Evolutionary conservation across 345 rosid species (phyloP).

Genomic region (Odontarrhena argentea): DNA sequence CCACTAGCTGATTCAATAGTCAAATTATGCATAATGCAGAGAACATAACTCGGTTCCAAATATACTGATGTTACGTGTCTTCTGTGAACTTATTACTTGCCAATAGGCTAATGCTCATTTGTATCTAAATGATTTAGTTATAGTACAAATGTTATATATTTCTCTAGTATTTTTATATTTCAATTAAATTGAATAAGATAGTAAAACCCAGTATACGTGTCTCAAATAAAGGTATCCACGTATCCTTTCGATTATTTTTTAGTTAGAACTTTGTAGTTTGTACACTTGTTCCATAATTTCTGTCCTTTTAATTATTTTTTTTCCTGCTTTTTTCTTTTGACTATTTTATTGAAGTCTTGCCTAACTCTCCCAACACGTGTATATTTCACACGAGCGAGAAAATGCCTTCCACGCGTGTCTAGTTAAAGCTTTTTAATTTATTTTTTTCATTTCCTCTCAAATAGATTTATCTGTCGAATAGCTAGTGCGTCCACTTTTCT

Average conservation of each 20-base stretch:
- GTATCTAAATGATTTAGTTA: too few relatives aligned
- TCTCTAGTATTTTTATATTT: background rate
- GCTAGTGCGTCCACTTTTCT: conserved; percentile 28
- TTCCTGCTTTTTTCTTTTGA: conserved; percentile 8
- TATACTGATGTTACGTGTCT: too few relatives aligned
- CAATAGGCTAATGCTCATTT: too few relatives aligned
- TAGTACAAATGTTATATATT: too few relatives aligned
- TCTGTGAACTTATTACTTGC: too few relatives aligned
- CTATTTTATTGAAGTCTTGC: conserved; percentile 28
- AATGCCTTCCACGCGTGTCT: conserved; percentile 27
- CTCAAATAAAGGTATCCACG: conserved; percentile 1
- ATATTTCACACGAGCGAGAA: conserved; percentile 28
- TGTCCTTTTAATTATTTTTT: background rate
- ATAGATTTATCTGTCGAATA: conserved; percentile 17
- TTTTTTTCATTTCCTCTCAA: background rate
- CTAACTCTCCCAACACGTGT: conserved; percentile 39
- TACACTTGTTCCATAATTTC: conserved; percentile 35
- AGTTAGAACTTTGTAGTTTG: conserved; percentile 34
- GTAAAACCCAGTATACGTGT: conserved; percentile 24
- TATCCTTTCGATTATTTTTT: conserved; percentile 3
- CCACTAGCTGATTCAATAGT: too few relatives aligned
- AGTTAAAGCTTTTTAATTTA: background rate
- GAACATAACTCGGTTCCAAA: too few relatives aligned
- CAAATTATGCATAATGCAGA: too few relatives aligned
- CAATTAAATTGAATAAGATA: background rate